Evolutionary conservation across 2,329 filamentous ascomycete genomes (phyloP).

Genomic region (Trichoderma semiorbis): DNA sequence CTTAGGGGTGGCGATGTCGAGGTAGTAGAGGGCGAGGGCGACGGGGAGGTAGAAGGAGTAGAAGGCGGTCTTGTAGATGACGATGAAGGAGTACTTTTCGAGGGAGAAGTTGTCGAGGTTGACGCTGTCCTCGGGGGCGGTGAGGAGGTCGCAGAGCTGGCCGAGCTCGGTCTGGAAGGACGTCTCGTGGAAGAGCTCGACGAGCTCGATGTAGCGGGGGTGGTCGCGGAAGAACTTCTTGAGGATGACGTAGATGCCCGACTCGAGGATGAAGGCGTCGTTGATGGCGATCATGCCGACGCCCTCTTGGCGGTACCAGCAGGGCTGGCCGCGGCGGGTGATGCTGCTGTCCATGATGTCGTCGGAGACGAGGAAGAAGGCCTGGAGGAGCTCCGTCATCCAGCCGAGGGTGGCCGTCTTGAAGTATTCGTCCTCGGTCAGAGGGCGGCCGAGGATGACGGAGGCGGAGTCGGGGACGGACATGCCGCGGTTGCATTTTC

Average conservation of each 20-base stretch:
- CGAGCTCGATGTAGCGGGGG: conserved; percentile 80
- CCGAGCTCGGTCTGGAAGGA: conserved; percentile 94
- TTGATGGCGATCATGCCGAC: conserved; percentile 98
- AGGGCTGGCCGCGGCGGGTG: conserved; percentile 88
- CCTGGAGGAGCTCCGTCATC: conserved; percentile 97
- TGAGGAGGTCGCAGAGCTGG: conserved; percentile 91
- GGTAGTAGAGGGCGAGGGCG: conserved; percentile 81
- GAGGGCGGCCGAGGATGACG: conserved; percentile 67
- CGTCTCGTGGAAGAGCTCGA: conserved; percentile 95
- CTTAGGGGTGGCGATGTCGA: conserved; percentile 77
- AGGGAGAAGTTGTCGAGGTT: conserved; percentile 94
- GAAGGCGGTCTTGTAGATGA: conserved; percentile 99
- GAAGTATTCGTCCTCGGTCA: conserved; percentile 83
- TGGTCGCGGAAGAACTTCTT: conserved; percentile 91
- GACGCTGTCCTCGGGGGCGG: conserved; percentile 89
- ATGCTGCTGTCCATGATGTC: conserved; percentile 98
- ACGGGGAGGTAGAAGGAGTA: conserved; percentile 99
- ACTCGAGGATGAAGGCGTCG: conserved; percentile 94
- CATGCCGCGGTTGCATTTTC: conserved; percentile 99
- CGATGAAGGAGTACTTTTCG: conserved; percentile 95
- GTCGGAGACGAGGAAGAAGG: conserved; percentile 97
- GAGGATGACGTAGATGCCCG: conserved; percentile 82
- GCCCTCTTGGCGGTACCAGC: conserved; percentile 88
- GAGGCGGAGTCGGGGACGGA: conserved; percentile 90
- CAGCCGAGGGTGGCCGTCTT: conserved; percentile 84